Evolutionary conservation across 208 protist species (phyloP), one percentile per base, ranked within the genome.

Genomic region (Trypanosoma mega): DNA sequence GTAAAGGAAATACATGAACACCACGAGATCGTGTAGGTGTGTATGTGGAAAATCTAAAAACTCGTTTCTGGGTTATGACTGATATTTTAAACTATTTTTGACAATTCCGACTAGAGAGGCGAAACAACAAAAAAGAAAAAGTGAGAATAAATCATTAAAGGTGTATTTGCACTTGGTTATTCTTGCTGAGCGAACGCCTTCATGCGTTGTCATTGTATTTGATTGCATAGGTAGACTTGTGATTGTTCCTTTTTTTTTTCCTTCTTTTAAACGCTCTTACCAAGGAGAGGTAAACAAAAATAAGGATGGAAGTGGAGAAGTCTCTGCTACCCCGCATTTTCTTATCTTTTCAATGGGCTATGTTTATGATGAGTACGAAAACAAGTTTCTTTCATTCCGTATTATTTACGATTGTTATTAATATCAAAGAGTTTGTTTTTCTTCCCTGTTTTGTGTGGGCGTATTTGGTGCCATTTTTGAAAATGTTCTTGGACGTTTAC

Each of bases 231-330:
- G 7, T 12, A 47, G 23, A 1, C n/a, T 57, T 34, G 34, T 3
- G 49, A 59, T 56, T 57, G 37, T 20, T 61, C 36, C 52, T 44
- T 24, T 68, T 43, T 50, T 63, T 66, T 49, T 11, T 41, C 23
- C 33, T 39, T 26, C 24, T 34, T 18, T 27, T n/a, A 21, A 43
- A 24, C 43, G 18, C 45, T 7, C 26, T 44, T 2, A 18, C 21
- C n/a, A 47, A n/a, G n/a, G n/a, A n/a, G n/a, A n/a, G n/a, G n/a
- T n/a, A n/a, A n/a, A n/a, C n/a, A n/a, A n/a, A n/a, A n/a, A n/a
- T n/a, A n/a, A n/a, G n/a, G n/a, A n/a, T n/a, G n/a, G n/a, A n/a
- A n/a, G n/a, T n/a, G n/a, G n/a, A n/a, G n/a, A n/a, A n/a, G n/a
- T n/a, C n/a, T n/a, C n/a, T n/a, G n/a, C n/a, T n/a, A n/a, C n/a